Percentiles rank a stretch among this genome's conserved stretches.
These are phyloP conservation scores for Naganishia antarctica DNA, from an alignment of 768 basidiomycete genomes.

Conservation along the genomic window DNA sequence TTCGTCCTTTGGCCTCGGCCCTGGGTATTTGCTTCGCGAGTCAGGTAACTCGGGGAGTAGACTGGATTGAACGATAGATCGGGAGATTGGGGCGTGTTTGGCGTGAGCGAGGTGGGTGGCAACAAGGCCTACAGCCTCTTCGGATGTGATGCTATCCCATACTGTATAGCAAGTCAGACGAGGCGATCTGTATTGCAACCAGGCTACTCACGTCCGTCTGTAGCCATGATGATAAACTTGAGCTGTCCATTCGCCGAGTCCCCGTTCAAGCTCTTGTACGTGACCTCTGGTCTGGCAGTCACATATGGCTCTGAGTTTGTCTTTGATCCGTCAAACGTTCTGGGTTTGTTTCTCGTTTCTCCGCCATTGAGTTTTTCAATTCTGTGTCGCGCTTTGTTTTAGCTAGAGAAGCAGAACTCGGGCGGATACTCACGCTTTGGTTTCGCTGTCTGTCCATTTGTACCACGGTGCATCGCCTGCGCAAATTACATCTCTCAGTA, in stretches of 20 bases:
- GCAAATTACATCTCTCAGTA: no score
- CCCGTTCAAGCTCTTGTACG: conserved; percentile 36
- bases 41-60: conserved; percentile 15
- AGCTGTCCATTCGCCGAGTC: conserved; percentile 34
- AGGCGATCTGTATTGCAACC: not conserved
- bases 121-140: conserved; percentile 44
- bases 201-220: conserved; percentile 44
- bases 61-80: conserved; percentile 30
- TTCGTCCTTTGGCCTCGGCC: conserved; percentile 2
- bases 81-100: conserved; percentile 36
- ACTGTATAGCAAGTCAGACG: conserved; percentile 28
- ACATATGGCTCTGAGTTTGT: conserved; percentile 39
- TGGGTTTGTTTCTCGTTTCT: conserved; percentile 15
- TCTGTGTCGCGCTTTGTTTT: not conserved
- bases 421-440: conserved; percentile 31
- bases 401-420: no score
- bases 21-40: conserved; percentile 21
- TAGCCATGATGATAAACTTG: conserved; percentile 46
- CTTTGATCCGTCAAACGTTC: conserved; percentile 16
- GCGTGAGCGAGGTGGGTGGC: conserved; percentile 41
- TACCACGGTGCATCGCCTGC: conserved; percentile 44
- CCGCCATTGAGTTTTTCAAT: conserved; percentile 8
- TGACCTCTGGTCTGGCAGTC: conserved; percentile 45
- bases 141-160: conserved; percentile 47
- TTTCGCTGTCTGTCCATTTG: conserved; percentile 44